A percentile compares a stretch with the other conserved stretches of the same genome.
These are phyloP conservation scores for Quercus berberidifolia DNA, from an alignment of 306 rosid species.

Conservation along the genomic window DNA sequence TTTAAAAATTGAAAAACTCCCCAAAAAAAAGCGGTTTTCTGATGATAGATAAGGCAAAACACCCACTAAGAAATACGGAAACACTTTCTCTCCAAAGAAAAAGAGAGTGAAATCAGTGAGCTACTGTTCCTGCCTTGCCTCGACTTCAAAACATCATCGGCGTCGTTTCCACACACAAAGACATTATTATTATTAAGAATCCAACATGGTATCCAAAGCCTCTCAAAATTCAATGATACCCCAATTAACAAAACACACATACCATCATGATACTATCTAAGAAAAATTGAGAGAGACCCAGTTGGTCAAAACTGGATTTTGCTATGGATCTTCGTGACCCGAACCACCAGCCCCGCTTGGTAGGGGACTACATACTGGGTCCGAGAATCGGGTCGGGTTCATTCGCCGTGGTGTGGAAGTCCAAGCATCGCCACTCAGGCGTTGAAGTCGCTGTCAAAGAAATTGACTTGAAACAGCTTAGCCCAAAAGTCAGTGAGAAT, in stretches of 20 bases:
- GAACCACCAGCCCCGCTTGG: slow-evolving; percentile 32
- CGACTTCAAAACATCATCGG: slow-evolving; percentile 14
- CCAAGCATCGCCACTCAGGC: slow-evolving; percentile 75
- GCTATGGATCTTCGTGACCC: slow-evolving; percentile 45
- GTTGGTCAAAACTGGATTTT: background rate
- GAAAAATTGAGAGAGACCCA: slow-evolving; percentile 8
- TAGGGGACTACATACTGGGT: slow-evolving; percentile 83
- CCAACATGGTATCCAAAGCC: background rate
- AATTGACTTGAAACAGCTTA: slow-evolving; percentile 59
- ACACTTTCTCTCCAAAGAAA: background rate
- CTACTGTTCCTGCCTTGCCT: too few relatives aligned
- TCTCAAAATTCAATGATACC: background rate
- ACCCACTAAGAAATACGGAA: slow-evolving; percentile 18
- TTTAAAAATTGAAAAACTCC: background rate
- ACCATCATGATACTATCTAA: too few relatives aligned
- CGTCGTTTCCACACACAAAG: slow-evolving; percentile 25
- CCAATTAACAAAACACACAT: background rate
- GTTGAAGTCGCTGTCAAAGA: slow-evolving; percentile 77
- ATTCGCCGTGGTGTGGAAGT: slow-evolving; percentile 80
- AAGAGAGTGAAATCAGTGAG: background rate
- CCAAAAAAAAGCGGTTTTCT: too few relatives aligned
- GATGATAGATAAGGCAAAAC: background rate
- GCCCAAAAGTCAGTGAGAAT: slow-evolving; percentile 66
- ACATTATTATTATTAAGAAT: background rate
- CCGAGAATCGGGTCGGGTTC: slow-evolving; percentile 81